Evolutionary conservation across 2,329 filamentous ascomycete species (phyloP).

Genomic region (Stagonosporopsis vannaccii): DNA sequence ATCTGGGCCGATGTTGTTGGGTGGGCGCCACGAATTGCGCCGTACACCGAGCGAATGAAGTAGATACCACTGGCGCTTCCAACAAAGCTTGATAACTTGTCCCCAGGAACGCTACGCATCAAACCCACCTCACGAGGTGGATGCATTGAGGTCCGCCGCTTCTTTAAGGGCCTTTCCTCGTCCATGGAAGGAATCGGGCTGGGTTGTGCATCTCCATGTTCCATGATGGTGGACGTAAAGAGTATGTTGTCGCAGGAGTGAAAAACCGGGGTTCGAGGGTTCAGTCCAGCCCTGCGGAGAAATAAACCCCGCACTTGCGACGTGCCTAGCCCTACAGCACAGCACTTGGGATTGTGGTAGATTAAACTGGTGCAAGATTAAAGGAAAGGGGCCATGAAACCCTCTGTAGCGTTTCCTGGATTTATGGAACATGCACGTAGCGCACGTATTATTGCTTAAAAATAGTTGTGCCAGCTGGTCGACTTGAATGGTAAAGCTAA

Average conservation of each 20-base stretch:
- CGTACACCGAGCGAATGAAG: constrained; percentile 64
- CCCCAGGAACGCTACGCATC: constrained; percentile 60
- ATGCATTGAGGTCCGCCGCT: constrained; percentile 23
- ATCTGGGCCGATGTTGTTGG: constrained; percentile 20
- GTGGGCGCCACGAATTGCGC: constrained; percentile 52
- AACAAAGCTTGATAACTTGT: constrained; percentile 61
- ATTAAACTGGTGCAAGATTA: background rate
- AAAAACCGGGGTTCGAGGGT: background rate
- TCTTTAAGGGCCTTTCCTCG: constrained; percentile 21
- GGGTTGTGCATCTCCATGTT: constrained; percentile 12
- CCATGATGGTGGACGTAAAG: constrained; percentile 9
- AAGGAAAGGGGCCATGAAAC: too few species aligned
- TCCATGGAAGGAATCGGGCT: background rate
- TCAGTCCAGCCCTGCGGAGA: constrained; percentile 12
- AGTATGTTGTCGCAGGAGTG: background rate
- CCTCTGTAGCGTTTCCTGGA: background rate
- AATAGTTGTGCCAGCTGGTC: constrained; percentile 19
- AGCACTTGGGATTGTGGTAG: background rate
- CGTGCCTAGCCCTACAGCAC: background rate
- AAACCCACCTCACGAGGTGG: constrained; percentile 55
- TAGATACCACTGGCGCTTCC: constrained; percentile 67
- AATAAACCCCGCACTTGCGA: constrained; percentile 21
- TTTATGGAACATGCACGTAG: background rate
- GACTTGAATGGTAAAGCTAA: constrained; percentile 4
- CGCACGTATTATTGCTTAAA: constrained; percentile 4